Evolutionary conservation across 2,329 filamentous ascomycete genomes (phyloP).

Genomic region (Cordyceps cicadae): DNA sequence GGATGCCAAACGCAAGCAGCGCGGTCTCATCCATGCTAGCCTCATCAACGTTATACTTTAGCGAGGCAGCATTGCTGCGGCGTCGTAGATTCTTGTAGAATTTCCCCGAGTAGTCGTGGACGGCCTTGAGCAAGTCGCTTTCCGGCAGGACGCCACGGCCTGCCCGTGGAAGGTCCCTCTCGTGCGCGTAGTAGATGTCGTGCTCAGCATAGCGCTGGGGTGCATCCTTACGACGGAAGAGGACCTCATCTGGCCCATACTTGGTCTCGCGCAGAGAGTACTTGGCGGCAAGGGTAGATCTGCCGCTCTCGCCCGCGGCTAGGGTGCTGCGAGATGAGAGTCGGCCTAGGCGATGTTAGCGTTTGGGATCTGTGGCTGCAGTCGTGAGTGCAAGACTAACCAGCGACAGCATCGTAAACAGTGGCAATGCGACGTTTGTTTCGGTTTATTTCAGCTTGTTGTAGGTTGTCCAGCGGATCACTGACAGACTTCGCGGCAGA

Average conservation of each 20-base stretch:
- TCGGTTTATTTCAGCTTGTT: slow-evolving; percentile 17
- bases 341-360: not conserved
- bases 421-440: slow-evolving; percentile 35
- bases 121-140: slow-evolving; percentile 58
- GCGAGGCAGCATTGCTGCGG: slow-evolving; percentile 7
- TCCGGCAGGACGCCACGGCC: slow-evolving; percentile 50
- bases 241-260: slow-evolving; percentile 60
- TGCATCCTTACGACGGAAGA: slow-evolving; percentile 58
- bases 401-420: slow-evolving; percentile 66
- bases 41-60: slow-evolving; percentile 34
- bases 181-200: slow-evolving; percentile 62
- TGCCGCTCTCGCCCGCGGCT: slow-evolving; percentile 11
- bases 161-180: slow-evolving; percentile 41
- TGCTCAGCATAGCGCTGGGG: slow-evolving; percentile 61
- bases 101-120: slow-evolving; percentile 60
- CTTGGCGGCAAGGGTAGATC: slow-evolving; percentile 17
- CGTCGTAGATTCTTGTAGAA: slow-evolving; percentile 41
- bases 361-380: not conserved
- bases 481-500: not conserved
- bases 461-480: slow-evolving; percentile 4
- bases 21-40: slow-evolving; percentile 71
- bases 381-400: slow-evolving; percentile 30
- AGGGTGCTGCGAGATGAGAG: not conserved
- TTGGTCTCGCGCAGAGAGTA: slow-evolving; percentile 14
- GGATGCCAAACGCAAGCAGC: slow-evolving; percentile 63